Evolutionary conservation across 805 yeast species (phyloP).

Genomic region (Lipomyces kockii): DNA sequence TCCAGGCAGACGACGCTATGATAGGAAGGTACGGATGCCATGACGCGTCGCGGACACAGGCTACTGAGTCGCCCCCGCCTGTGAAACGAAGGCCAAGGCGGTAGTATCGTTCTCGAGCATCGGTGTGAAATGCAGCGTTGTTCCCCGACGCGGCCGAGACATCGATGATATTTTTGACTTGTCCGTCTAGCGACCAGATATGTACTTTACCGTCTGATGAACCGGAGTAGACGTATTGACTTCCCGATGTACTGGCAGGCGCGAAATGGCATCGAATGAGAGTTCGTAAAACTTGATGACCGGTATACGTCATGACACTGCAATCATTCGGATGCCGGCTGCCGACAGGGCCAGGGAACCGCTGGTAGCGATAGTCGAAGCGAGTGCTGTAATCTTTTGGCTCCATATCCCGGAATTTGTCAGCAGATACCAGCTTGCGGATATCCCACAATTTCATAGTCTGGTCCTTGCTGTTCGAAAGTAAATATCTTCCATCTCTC

Average conservation of each 20-base stretch:
- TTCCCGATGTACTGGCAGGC: constrained; percentile 39
- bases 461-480: constrained; percentile 44
- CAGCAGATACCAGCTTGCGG: constrained; percentile 35
- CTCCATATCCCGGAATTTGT: constrained; percentile 14
- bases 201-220: constrained; percentile 41
- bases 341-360: constrained; percentile 36
- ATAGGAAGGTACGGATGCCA: constrained; percentile 42
- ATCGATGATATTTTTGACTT: constrained; percentile 31
- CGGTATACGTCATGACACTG: constrained; percentile 42
- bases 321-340: constrained; percentile 40
- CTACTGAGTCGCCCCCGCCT: constrained; percentile 10
- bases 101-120: background rate
- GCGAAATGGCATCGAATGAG: constrained; percentile 43
- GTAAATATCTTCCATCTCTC: constrained; percentile 39
- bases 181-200: constrained; percentile 43
- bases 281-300: constrained; percentile 42
- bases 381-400: constrained; percentile 25
- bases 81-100: background rate
- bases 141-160: constrained; percentile 22
- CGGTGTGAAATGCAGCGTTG: background rate
- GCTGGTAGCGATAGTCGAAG: constrained; percentile 39
- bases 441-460: constrained; percentile 44
- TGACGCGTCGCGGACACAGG: constrained; percentile 40
- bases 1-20: constrained; percentile 36
- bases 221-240: constrained; percentile 43